Base-by-base conservation (phyloP, 768 basidiomycete genomes). In the Pholiota conissans region DNA sequence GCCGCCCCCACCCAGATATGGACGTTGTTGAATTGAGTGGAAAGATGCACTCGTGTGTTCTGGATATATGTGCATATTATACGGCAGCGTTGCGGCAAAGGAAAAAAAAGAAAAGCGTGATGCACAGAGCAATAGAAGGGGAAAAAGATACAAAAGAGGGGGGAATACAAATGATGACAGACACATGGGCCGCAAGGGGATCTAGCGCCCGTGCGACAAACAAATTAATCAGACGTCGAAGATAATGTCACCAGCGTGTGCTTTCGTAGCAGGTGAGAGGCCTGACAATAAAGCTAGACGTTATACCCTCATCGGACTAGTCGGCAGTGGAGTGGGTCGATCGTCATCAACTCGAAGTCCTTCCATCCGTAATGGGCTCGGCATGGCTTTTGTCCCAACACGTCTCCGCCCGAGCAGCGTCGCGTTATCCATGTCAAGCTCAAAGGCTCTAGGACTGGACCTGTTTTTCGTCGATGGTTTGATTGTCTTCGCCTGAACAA, bases 381-480 rank as follows among this genome's bases (percentile, higher is more conserved):
- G 49, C 24, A 56, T 52, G 6, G 60, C 53, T 26, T 54, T 45
- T 16, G 52, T 28, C 30, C 42, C 54, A 5, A 40, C 13, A 24
- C 55, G 85, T 57, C 91, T 74, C 62, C 90, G 74, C 11, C 91
- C 93, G 5, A 98, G 79, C 1, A 98, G 73, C 3, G 96, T 98
- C 22, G 97, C 93, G 57, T 81, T 86, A 63, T 90, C 84, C 52
- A 99, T 74, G 67, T 94, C 90, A 56, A 99, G 81, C 69, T 98
- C 92, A 66, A 99, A 99, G 8, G 68, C 77, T 49, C 63, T 52
- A 58, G 35, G 46, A 14, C 34, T 48, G 1, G 45, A 29, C 30
- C 47, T 49, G 47, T 24, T 27, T 39, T 16, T 42, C 18, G 48
- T 34, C 18, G 29, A n/a, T 27, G 55, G 22, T 18, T 56, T 20